Evolutionary conservation across 2,329 filamentous ascomycete genomes (phyloP).

Genomic region (Hymenoscyphus occultus): DNA sequence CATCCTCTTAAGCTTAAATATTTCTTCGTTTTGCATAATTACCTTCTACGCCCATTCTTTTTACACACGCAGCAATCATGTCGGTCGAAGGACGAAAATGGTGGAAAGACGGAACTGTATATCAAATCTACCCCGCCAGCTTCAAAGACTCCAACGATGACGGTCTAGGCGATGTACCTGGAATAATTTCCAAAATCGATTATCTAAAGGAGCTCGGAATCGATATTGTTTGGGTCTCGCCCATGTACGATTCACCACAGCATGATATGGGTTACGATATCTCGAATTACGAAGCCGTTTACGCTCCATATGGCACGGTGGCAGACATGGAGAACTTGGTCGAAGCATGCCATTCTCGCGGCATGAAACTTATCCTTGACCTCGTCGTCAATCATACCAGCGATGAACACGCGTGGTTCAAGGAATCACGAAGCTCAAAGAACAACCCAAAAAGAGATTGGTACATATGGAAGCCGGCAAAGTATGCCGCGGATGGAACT

Average conservation of each 20-base stretch:
- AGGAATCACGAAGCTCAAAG: constrained; percentile 50
- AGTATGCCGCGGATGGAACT: constrained; percentile 53
- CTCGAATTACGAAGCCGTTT: constrained; percentile 63
- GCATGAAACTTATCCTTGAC: constrained; percentile 71
- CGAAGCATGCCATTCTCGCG: constrained; percentile 55
- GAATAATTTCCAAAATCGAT: constrained; percentile 58
- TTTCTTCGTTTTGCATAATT: not conserved
- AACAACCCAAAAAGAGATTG: constrained; percentile 55
- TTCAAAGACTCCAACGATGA: constrained; percentile 57
- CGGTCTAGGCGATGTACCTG: constrained; percentile 59
- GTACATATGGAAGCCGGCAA: constrained; percentile 63
- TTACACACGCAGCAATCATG: constrained; percentile 10
- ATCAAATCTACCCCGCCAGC: constrained; percentile 57
- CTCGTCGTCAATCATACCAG: constrained; percentile 78
- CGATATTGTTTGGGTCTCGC: constrained; percentile 65
- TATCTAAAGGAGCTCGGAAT: constrained; percentile 60
- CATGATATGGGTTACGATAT: constrained; percentile 71
- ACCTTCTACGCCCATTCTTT: not conserved
- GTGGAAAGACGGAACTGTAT: constrained; percentile 57
- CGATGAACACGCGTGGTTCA: constrained; percentile 65
- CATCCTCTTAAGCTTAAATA: not conserved
- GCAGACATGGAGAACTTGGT: constrained; percentile 63
- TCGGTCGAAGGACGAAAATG: constrained; percentile 36
- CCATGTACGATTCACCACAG: constrained; percentile 62
- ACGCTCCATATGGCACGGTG: constrained; percentile 64